Evolutionary conservation across 345 rosid genomes (phyloP).

Genomic region (Boechera divaricarpa): DNA sequence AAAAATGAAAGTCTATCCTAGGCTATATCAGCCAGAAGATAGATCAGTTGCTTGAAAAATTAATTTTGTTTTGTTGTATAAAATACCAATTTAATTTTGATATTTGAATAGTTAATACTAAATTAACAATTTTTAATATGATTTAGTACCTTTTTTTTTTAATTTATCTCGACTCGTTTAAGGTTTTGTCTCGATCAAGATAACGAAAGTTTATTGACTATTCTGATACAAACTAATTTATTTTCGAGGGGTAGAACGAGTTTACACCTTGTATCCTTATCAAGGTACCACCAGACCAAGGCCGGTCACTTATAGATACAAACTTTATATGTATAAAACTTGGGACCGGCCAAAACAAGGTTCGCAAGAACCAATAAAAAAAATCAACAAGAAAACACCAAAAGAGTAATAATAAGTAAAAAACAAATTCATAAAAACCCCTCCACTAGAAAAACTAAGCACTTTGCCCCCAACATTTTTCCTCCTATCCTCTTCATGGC

Average conservation of each 20-base stretch:
- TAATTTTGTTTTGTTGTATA: neutral
- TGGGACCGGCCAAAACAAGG: neutral
- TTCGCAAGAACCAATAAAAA: neutral
- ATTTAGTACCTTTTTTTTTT: neutral
- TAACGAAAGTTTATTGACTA: too few relatives aligned
- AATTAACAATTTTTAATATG: too few relatives aligned
- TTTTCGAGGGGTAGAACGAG: too few relatives aligned
- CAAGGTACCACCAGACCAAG: neutral
- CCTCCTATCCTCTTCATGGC: slow-evolving; percentile 38
- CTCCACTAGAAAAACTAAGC: slow-evolving; percentile 30
- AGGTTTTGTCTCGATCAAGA: neutral
- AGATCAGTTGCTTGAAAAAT: neutral
- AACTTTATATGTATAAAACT: neutral
- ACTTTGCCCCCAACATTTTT: slow-evolving; percentile 44
- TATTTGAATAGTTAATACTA: neutral
- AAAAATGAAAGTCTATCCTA: neutral
- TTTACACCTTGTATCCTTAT: neutral
- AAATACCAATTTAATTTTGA: too few relatives aligned
- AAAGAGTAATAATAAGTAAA: neutral
- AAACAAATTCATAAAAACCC: neutral
- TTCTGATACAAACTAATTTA: too few relatives aligned
- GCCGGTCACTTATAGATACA: neutral
- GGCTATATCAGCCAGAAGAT: neutral
- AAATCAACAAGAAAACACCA: neutral
- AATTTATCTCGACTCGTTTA: neutral